Percentiles rank a stretch among this genome's conserved stretches.
phyloP scores from a whole-genome alignment of 441 rosid genomes.

The Mallotus repandus region DNA sequence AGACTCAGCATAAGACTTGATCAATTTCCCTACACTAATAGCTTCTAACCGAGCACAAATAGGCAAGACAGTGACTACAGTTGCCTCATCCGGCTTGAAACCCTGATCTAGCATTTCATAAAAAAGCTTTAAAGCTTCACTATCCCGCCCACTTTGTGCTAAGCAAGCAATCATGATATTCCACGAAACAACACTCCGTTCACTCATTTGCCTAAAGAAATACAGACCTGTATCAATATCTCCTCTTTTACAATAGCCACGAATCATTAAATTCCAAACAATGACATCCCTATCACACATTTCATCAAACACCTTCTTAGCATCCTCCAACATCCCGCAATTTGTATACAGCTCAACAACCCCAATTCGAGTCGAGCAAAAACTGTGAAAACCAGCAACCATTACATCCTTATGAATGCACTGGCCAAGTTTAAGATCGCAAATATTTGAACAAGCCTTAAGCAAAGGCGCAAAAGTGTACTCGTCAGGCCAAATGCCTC shows the following conservation, averaged over 20 bases:
- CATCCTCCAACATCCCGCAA: conserved; percentile 57
- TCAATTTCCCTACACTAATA: conserved; percentile 47
- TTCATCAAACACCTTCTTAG: conserved; percentile 64
- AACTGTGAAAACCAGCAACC: conserved; percentile 45
- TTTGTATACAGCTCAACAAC: conserved; percentile 49
- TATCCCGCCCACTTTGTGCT: conserved; percentile 52
- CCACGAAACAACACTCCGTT: conserved; percentile 71
- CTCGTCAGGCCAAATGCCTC: conserved; percentile 72
- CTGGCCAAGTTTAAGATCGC: conserved; percentile 41
- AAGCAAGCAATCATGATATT: conserved; percentile 70
- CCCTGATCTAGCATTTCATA: conserved; percentile 60
- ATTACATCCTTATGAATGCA: conserved; percentile 59
- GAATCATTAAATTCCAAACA: conserved; percentile 76
- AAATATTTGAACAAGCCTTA: conserved; percentile 53
- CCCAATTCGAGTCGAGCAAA: conserved; percentile 58
- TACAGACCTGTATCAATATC: conserved; percentile 51
- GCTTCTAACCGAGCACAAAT: conserved; percentile 60
- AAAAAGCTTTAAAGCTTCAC: conserved; percentile 63
- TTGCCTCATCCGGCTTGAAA: conserved; percentile 66
- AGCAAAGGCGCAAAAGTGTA: conserved; percentile 77
- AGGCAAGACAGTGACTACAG: conserved; percentile 66
- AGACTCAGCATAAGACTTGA: conserved; percentile 56
- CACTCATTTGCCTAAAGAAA: conserved; percentile 56
- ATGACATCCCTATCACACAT: conserved; percentile 52
- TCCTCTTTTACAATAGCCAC: conserved; percentile 62